Evolutionary conservation across 176 grass and related monocot species (phyloP).

Genomic region (Thalia dealbata): DNA sequence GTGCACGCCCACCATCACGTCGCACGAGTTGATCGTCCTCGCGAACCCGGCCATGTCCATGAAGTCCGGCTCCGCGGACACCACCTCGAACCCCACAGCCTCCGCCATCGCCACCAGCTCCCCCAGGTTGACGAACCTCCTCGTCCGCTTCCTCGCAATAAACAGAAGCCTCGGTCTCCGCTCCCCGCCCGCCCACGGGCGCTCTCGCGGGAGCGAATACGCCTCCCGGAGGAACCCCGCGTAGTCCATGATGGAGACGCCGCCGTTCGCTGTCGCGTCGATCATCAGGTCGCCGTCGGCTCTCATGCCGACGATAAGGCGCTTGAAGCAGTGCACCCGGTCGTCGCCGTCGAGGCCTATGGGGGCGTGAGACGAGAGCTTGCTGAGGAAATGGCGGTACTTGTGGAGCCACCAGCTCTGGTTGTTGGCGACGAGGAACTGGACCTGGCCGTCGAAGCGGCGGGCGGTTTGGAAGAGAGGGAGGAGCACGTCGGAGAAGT

Average conservation of each 20-base stretch:
- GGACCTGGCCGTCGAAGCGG: neutral
- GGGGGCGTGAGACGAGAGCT: neutral
- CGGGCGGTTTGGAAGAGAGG: neutral
- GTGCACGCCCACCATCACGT: neutral
- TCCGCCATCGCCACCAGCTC: neutral
- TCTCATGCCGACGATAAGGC: neutral
- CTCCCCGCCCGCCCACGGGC: neutral
- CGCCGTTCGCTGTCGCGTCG: neutral
- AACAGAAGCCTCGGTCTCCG: slow-evolving; percentile 1
- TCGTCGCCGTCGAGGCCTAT: neutral
- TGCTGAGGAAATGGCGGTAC: neutral
- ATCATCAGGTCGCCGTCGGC: neutral
- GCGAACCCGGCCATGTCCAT: neutral
- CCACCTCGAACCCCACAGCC: slow-evolving; percentile 6
- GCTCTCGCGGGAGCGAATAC: neutral
- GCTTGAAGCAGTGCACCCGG: neutral
- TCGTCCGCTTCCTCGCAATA: neutral
- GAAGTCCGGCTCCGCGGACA: neutral
- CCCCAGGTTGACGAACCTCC: neutral
- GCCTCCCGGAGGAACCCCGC: neutral
- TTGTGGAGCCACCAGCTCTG: slow-evolving; percentile 2
- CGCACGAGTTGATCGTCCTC: neutral
- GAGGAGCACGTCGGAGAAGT: slow-evolving; percentile 6
- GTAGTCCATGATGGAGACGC: neutral
- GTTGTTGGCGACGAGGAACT: neutral